phyloP scores from a whole-genome alignment of 2,329 filamentous ascomycete genomes.

The Juglanconis sp. region DNA sequence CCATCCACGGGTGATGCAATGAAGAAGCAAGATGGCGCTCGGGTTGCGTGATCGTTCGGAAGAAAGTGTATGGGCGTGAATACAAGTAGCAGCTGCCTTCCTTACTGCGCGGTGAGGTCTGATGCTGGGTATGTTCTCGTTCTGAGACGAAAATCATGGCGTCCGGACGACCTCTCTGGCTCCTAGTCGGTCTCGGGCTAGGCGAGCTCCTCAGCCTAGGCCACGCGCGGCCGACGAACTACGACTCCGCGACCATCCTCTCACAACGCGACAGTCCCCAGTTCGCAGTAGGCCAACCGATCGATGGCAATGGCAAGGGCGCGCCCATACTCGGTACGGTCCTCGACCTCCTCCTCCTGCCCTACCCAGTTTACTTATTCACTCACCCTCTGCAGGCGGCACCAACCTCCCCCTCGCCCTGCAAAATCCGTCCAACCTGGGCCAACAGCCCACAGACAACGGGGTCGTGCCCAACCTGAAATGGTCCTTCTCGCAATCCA shows the following conservation, averaged over 20 bases:
- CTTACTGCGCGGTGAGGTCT: too few species aligned
- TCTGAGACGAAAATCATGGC: neutral
- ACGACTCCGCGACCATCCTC: neutral
- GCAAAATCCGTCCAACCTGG: slow-evolving; percentile 62
- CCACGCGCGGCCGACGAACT: neutral
- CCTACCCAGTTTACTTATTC: too few species aligned
- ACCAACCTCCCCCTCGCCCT: slow-evolving; percentile 61
- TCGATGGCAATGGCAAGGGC: neutral
- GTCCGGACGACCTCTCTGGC: neutral
- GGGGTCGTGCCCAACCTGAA: slow-evolving; percentile 66
- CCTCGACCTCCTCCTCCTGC: too few species aligned
- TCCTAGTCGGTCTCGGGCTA: neutral
- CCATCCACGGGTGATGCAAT: too few species aligned
- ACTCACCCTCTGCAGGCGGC: slow-evolving; percentile 30
- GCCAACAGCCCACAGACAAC: slow-evolving; percentile 58
- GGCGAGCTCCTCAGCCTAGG: neutral
- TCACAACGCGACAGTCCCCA: neutral
- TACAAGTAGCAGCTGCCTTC: too few species aligned
- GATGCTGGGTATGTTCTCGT: too few species aligned
- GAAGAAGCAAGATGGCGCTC: too few species aligned
- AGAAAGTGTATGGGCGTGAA: too few species aligned
- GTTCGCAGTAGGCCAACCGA: neutral
- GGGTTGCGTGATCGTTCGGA: too few species aligned
- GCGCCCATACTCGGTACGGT: neutral
- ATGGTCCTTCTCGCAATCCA: slow-evolving; percentile 67